Percentiles rank a stretch among this genome's conserved stretches.
These are phyloP conservation scores for Cercis canadensis DNA, from an alignment of 306 rosid genomes.

Conservation along the genomic window DNA sequence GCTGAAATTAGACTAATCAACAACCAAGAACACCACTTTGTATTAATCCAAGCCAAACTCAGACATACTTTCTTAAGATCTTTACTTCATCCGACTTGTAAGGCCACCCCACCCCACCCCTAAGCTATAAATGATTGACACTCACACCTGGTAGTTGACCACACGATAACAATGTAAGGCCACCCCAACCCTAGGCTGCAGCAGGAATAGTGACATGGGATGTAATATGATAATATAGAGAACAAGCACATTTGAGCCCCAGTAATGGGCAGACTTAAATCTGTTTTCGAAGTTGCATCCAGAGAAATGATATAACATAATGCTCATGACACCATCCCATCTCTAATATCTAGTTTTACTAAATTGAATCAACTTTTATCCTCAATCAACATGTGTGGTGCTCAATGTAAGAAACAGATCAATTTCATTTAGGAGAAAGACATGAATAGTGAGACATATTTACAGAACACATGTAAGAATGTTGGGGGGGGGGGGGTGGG, in stretches of 20 bases:
- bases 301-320: not conserved
- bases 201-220: not conserved
- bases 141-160: not conserved
- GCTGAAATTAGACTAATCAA: constrained; percentile 20
- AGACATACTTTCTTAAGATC: constrained; percentile 13
- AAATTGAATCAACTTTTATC: constrained; percentile 1
- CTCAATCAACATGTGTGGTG: not conserved
- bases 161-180: constrained; percentile 7
- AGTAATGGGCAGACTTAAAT: not conserved
- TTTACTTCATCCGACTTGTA: constrained; percentile 20
- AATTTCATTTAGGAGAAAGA: not conserved
- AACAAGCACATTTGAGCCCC: not conserved
- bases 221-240: not conserved
- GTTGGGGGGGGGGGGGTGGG: no score
- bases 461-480: no score
- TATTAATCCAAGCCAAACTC: constrained; percentile 14
- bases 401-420: not conserved
- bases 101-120: not conserved
- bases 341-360: not conserved
- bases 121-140: no score
- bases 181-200: not conserved
- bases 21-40: not conserved
- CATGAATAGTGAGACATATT: no score
- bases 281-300: not conserved
- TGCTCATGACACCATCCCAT: not conserved